Evolutionary conservation across 805 yeast species (phyloP), one percentile per base, ranked within the genome.

Genomic region (Nakazawaea sp.): DNA sequence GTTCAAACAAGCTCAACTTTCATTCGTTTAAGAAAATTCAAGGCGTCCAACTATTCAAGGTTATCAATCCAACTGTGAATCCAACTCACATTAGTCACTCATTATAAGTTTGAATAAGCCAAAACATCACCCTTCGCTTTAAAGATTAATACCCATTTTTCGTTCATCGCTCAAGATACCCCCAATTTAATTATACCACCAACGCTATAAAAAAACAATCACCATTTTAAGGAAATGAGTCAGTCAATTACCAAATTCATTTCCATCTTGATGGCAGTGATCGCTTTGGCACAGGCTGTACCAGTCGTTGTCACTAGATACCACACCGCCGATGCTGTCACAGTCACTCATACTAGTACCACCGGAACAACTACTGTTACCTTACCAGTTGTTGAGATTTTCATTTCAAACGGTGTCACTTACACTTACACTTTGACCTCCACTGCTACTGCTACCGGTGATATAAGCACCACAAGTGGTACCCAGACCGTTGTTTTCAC

Each of bases 361-460:
- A 59, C 64, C 23, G 69, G 75, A 1, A 75, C 71, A 29, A 68
- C 73, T 19, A 70, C 77, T 11, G 56, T 68, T 15, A 59, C 62
- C 45, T 58, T 70, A 41, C 78, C 79, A 18, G 66, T 76, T 15
- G 78, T 74, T 27, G 69, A 72, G 44, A 55, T 74, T 13, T 58
- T 71, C 30, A 64, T 74, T 35, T 70, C 75, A 7, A 63, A 70
- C 48, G 77, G 74, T 33, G 70, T 59, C 28, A 68, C 75, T 27
- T 70, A 62, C 45, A 73, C 79, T 12, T 49, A 52, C 41, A 75
- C 80, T 18, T 51, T 62, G 37, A 58, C 65, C 9, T 52, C 61
- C 24, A 62, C 66, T 32, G 57, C 59, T 17, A 60, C 70, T 13
- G 53, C 47, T 18, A 20, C 38, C 11, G 45, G 42, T 5, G 45